These are phyloP conservation scores for Solanum virginianum DNA, from an alignment of 257 asterid species.

Conservation along the genomic window DNA sequence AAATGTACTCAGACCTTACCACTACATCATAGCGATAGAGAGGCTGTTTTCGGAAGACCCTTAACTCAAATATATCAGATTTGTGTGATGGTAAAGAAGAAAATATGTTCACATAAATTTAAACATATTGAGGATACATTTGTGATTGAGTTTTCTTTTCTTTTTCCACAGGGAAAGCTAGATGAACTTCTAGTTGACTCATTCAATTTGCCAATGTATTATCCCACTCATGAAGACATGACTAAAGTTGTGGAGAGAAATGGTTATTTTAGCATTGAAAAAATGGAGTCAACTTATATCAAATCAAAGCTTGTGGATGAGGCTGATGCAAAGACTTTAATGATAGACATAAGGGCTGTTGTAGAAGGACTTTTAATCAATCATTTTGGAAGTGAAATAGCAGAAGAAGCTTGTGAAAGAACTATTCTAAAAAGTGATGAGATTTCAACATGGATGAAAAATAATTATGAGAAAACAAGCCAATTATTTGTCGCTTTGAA, in stretches of 20 bases:
- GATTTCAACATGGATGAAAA: neutral
- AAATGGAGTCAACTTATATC: slow-evolving; percentile 8
- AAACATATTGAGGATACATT: too few species aligned
- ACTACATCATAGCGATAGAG: too few species aligned
- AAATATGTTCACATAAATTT: too few species aligned
- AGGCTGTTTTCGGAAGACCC: too few species aligned
- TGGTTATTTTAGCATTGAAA: slow-evolving; percentile 21
- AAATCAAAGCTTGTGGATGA: neutral
- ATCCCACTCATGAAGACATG: slow-evolving; percentile 16
- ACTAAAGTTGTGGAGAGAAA: slow-evolving; percentile 14
- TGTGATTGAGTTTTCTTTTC: neutral
- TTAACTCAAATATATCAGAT: too few species aligned
- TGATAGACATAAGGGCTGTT: slow-evolving; percentile 6
- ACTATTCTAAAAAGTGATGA: neutral
- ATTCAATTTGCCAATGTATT: slow-evolving; percentile 38
- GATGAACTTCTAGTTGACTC: slow-evolving; percentile 22
- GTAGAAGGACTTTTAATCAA: slow-evolving; percentile 3
- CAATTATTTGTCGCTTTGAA: slow-evolving; percentile 15
- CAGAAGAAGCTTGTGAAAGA: slow-evolving; percentile 3
- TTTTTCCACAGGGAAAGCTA: slow-evolving; percentile 16
- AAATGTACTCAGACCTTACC: too few species aligned
- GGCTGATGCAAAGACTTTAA: neutral
- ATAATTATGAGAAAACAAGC: neutral
- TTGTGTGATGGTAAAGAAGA: too few species aligned
- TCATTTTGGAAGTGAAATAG: slow-evolving; percentile 8